These are phyloP conservation scores for Dothidotthia symphoricarpi DNA, from an alignment of 2,329 filamentous ascomycete genomes.

Conservation along the genomic window DNA sequence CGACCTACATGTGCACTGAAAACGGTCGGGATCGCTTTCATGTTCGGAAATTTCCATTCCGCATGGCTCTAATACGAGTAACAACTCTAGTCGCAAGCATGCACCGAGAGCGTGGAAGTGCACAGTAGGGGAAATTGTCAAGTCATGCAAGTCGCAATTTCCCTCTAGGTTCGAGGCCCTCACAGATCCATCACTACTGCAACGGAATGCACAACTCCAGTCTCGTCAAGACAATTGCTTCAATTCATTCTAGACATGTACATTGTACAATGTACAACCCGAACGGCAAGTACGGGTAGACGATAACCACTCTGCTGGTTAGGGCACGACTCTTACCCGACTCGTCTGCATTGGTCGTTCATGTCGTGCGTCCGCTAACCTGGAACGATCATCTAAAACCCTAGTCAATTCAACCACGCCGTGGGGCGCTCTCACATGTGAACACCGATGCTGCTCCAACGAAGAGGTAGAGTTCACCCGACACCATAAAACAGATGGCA, in stretches of 20 bases:
- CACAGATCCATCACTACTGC: too few relatives aligned
- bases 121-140: constrained; percentile 1
- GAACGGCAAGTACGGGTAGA: too few relatives aligned
- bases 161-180: neutral
- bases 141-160: constrained; percentile 3
- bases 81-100: constrained; percentile 6
- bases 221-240: too few relatives aligned
- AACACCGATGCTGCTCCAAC: constrained; percentile 2
- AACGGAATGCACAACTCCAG: too few relatives aligned
- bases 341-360: constrained; percentile 8
- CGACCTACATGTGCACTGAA: too few relatives aligned
- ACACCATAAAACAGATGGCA: too few relatives aligned
- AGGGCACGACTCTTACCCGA: constrained; percentile 10
- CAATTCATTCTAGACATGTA: too few relatives aligned
- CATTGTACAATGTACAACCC: too few relatives aligned
- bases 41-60: neutral
- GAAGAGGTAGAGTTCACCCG: too few relatives aligned
- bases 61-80: constrained; percentile 1
- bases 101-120: too few relatives aligned
- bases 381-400: constrained; percentile 14
- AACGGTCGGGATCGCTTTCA: too few relatives aligned
- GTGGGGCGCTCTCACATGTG: constrained; percentile 15
- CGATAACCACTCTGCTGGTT: too few relatives aligned
- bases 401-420: constrained; percentile 6
- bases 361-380: constrained; percentile 15